Base-by-base conservation (phyloP, 2,329 filamentous ascomycete species). In the Fusarium sp. region DNA sequence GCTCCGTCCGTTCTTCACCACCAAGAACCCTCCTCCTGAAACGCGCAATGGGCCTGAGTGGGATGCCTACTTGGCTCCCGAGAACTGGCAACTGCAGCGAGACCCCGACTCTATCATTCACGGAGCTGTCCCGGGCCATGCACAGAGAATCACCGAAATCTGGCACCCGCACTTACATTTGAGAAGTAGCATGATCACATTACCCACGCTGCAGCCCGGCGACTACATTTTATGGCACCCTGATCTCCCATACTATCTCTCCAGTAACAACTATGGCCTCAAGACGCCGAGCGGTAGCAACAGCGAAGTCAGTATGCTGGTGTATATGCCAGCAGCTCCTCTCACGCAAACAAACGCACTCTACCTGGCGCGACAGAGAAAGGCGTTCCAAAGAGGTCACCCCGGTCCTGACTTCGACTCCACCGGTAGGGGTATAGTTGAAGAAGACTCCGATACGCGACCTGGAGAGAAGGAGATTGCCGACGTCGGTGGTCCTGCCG, bases 141-240 rank as follows among this genome's bases (percentile, higher is more conserved):
- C 88, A 16, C 88, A 90, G 81, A 86, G 88, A 64, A 85, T 90
- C 50, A 90, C 88, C 2, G 88, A 89, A 76, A 84, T 85, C 13
- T 90, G 88, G 88, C 88, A 90, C 75, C 88, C 88, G 22, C 88
- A 90, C 67, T 83, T 90, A 14, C 83, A 86, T 77, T 84, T 90
- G 54, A 84, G 87, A 68, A 83, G 84, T 65, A 89, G 86, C 71
- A 85, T 90, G 71, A 84, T 90, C 67, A 87, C 88, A n/a, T 84
- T 89, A 56, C 88, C 88, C 5, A 87, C 86, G 11, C 80, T 90
- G 50, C 86, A 87, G 69, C 85, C 87, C 0, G 88, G 88, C 75
- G 88, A 90, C 82, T 90, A 90, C 77, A 88, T 90, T 69, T 81
- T 90, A 74, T 90, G 88, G 88, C 88, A 90, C 76, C 88, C 88